These are phyloP conservation scores for Fusarium torulosum DNA, from an alignment of 2,329 filamentous ascomycete species.

Conservation along the genomic window DNA sequence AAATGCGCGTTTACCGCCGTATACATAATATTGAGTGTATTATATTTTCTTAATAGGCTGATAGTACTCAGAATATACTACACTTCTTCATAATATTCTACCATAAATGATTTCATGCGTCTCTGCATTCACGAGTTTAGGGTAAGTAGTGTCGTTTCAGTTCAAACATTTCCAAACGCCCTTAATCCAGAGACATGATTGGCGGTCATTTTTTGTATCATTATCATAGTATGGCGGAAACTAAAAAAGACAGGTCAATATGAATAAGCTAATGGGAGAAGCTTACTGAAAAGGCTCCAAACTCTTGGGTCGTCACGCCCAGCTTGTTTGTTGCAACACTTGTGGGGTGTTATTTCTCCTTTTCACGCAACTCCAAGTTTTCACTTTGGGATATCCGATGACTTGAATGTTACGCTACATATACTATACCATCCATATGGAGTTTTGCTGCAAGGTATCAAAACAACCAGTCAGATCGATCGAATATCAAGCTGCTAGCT, in stretches of 20 bases:
- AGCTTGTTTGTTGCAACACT: background rate
- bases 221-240: too few relatives aligned
- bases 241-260: background rate
- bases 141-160: too few relatives aligned
- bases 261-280: background rate
- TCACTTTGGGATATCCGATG: background rate
- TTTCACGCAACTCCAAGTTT: background rate
- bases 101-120: too few relatives aligned
- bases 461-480: background rate
- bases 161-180: too few relatives aligned
- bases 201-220: too few relatives aligned
- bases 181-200: too few relatives aligned
- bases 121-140: too few relatives aligned
- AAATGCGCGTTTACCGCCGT: constrained; percentile 18
- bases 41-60: background rate
- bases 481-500: background rate
- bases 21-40: background rate
- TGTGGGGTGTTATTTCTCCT: background rate
- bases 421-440: background rate
- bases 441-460: background rate
- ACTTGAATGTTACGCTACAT: background rate
- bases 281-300: background rate
- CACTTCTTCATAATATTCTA: too few relatives aligned
- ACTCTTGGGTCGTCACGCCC: background rate
- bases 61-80: too few relatives aligned